Base-by-base conservation (phyloP, 192 early-diverging fungal species). In the Coemansia sp. region DNA sequence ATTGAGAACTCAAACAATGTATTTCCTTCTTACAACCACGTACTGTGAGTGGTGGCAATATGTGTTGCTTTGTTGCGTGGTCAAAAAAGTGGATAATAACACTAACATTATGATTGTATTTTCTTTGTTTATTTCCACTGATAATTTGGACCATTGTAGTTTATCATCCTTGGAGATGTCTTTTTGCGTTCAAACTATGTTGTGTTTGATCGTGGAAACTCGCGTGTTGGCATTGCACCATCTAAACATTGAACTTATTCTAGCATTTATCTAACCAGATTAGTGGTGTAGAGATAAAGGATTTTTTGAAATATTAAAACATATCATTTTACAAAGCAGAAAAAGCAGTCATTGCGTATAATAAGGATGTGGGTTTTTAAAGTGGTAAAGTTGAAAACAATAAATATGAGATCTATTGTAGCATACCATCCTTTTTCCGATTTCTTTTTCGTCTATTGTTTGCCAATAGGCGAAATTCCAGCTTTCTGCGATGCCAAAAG, bases 141-240 rank as follows among this genome's bases (percentile, higher is more conserved):
- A 9, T 45, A 54, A 43, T 61, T 43, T 18, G 45, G 9, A 41
- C 41, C 1, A 57, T 18, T 56, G 67, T 80, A 80, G 74, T 78
- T 76, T 71, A 72, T 79, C 21, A 91, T 91, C 58, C 72, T 91
- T 26, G 90, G 90, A 46, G 88, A 89, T 68, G 73, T 87, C 15
- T 91, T 90, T 72, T 71, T 91, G 58, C 86, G 87, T 66, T 88
- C 88, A 51, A 86, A 86, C 71, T 90, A 90, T 66, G 79, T 86
- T 18, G 85, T 88, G 32, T 90, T 87, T 70, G 83, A 89, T 37
- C 88, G 88, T 16, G 84, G 82, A 36, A 72, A 81, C 13, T 71
- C 81, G n/a, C 72, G 76, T 16, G 81, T 91, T 13, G 86, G 86
- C 18, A 85, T 89, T 74, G 87, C 88, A 15, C 87, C 83, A 18